phyloP scores from a whole-genome alignment of 2,329 filamentous ascomycete species.

The Trichoderma sp. region DNA sequence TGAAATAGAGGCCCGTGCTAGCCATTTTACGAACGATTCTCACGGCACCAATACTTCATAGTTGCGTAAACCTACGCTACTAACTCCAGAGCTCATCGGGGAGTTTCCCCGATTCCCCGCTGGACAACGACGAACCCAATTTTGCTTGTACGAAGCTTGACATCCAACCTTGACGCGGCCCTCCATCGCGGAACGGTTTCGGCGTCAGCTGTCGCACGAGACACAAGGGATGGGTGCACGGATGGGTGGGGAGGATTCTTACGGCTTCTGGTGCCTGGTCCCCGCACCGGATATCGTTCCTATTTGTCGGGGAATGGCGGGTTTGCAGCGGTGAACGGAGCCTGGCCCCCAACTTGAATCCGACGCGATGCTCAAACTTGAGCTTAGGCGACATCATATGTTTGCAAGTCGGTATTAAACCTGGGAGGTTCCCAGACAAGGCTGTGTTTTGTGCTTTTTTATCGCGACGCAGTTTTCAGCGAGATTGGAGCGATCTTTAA shows the following conservation, averaged over 20 bases:
- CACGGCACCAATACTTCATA: neutral
- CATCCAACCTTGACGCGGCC: neutral
- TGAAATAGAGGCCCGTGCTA: neutral
- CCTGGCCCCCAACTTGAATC: neutral
- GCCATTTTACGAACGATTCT: neutral
- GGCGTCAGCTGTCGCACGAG: conserved; percentile 6
- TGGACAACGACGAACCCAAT: neutral
- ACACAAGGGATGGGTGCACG: neutral
- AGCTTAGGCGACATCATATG: neutral
- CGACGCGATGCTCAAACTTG: conserved; percentile 8
- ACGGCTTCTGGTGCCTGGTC: conserved; percentile 2
- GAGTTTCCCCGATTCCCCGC: conserved; percentile 14
- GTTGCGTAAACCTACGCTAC: neutral
- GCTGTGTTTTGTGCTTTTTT: neutral
- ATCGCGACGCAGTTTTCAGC: neutral
- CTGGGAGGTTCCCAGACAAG: neutral
- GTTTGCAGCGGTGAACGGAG: conserved; percentile 19
- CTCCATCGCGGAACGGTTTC: neutral
- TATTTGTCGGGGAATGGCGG: conserved; percentile 22
- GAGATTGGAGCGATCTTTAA: neutral
- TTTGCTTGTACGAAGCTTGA: neutral
- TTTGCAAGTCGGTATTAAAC: neutral
- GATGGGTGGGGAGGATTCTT: conserved; percentile 11
- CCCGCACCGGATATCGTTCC: conserved; percentile 21
- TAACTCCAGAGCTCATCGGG: neutral